phyloP scores from a whole-genome alignment of 257 asterid species.

The Capsicum pubescens region DNA sequence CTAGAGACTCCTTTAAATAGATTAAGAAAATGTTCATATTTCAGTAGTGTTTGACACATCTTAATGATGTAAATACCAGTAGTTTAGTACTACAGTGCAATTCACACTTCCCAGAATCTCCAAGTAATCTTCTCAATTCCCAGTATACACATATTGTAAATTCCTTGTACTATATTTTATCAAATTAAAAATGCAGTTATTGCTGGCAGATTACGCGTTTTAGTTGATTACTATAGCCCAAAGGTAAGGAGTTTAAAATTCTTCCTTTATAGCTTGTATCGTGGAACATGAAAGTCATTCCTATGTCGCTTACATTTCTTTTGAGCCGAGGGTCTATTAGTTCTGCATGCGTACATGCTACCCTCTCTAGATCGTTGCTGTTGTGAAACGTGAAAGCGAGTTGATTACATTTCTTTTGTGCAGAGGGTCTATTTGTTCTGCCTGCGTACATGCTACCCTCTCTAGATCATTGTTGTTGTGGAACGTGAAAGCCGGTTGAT shows the following conservation, averaged over 20 bases:
- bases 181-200: too few relatives aligned
- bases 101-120: background rate
- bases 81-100: background rate
- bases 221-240: too few relatives aligned
- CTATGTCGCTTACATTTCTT: too few relatives aligned
- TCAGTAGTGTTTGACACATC: background rate
- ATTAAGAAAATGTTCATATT: background rate
- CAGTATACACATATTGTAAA: background rate
- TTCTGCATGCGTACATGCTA: too few relatives aligned
- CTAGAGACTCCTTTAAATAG: too few relatives aligned
- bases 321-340: too few relatives aligned
- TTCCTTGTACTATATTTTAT: background rate
- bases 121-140: background rate
- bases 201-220: too few relatives aligned
- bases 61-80: background rate
- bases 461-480: background rate
- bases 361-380: too few relatives aligned
- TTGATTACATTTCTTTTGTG: too few relatives aligned
- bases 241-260: background rate
- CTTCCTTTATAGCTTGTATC: background rate
- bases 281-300: too few relatives aligned
- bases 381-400: background rate
- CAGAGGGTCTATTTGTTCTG: too few relatives aligned
- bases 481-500: background rate
- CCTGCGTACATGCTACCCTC: too few relatives aligned